Conservation (phyloP, 768 basidiomycete genomes). For the Suillus bovinus region DNA sequence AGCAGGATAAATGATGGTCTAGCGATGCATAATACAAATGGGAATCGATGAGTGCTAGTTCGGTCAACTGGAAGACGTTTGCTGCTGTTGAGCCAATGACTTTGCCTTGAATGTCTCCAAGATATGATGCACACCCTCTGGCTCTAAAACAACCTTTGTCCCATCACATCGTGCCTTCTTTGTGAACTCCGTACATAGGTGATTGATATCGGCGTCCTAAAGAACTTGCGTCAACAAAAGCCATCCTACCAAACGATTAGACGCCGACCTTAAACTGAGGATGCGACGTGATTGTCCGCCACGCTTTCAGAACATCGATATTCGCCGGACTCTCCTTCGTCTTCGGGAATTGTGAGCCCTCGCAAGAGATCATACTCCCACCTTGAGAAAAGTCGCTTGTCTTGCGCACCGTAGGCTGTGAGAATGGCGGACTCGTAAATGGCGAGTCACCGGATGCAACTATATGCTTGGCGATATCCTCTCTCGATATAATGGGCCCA, state of each 20-base stretch:
- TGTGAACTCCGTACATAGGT: slow-evolving; percentile 77
- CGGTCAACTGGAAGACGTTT: not conserved
- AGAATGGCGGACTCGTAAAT: slow-evolving; percentile 40
- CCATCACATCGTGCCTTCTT: slow-evolving; percentile 85
- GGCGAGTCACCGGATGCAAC: slow-evolving; percentile 57
- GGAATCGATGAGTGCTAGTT: not conserved
- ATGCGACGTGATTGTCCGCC: slow-evolving; percentile 73
- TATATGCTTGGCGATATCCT: slow-evolving; percentile 53
- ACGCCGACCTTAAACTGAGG: slow-evolving; percentile 72
- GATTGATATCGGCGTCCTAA: slow-evolving; percentile 77
- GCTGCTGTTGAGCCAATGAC: slow-evolving; percentile 14
- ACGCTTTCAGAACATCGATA: slow-evolving; percentile 76
- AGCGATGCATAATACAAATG: slow-evolving; percentile 3
- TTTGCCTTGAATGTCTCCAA: slow-evolving; percentile 42
- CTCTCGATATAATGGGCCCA: slow-evolving; percentile 44
- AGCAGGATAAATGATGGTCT: slow-evolving; percentile 4
- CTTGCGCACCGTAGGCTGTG: slow-evolving; percentile 39
- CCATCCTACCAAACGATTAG: not conserved
- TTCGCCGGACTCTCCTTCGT: slow-evolving; percentile 72
- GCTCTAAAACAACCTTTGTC: slow-evolving; percentile 75
- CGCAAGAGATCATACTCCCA: slow-evolving; percentile 57
- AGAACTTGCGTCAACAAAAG: slow-evolving; percentile 8
- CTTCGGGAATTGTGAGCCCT: slow-evolving; percentile 66
- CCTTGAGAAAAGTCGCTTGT: slow-evolving; percentile 45
- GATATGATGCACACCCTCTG: slow-evolving; percentile 43